Evolutionary conservation across 2,329 filamentous ascomycete species (phyloP).

Genomic region (Monilinia laxa): DNA sequence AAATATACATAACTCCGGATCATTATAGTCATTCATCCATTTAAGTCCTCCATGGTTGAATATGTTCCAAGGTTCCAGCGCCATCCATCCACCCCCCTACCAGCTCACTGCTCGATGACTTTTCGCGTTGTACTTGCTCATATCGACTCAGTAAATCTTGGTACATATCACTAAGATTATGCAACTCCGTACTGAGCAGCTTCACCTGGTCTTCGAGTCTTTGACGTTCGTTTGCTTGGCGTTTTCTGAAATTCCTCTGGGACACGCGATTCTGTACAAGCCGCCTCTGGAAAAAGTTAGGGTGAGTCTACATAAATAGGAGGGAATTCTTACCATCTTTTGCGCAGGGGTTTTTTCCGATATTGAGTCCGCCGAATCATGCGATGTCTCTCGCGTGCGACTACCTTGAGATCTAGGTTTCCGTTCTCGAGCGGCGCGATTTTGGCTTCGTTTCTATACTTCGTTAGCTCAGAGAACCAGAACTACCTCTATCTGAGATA

Average conservation of each 20-base stretch:
- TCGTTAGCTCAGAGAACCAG: not conserved
- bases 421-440: slow-evolving; percentile 12
- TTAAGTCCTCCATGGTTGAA: slow-evolving; percentile 14
- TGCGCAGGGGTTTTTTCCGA: slow-evolving; percentile 22
- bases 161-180: slow-evolving; percentile 18
- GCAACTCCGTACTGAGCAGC: slow-evolving; percentile 20
- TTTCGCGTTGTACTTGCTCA: slow-evolving; percentile 19
- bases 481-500: not conserved
- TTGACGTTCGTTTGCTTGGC: slow-evolving; percentile 23
- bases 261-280: slow-evolving; percentile 24
- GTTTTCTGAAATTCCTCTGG: slow-evolving; percentile 23
- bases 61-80: not conserved
- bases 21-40: not conserved
- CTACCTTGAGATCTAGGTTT: slow-evolving; percentile 15
- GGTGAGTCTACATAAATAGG: not conserved
- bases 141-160: slow-evolving; percentile 19
- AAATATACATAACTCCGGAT: not conserved
- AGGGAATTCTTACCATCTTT: slow-evolving; percentile 18
- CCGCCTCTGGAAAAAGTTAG: slow-evolving; percentile 18
- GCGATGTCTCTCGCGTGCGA: slow-evolving; percentile 24
- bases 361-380: slow-evolving; percentile 22
- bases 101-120: slow-evolving; percentile 16
- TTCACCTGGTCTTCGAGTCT: slow-evolving; percentile 23
- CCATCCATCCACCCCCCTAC: slow-evolving; percentile 17
- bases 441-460: slow-evolving; percentile 16